Base-by-base conservation (phyloP, 2,329 filamentous ascomycete genomes). In the Byssothecium circinans region DNA sequence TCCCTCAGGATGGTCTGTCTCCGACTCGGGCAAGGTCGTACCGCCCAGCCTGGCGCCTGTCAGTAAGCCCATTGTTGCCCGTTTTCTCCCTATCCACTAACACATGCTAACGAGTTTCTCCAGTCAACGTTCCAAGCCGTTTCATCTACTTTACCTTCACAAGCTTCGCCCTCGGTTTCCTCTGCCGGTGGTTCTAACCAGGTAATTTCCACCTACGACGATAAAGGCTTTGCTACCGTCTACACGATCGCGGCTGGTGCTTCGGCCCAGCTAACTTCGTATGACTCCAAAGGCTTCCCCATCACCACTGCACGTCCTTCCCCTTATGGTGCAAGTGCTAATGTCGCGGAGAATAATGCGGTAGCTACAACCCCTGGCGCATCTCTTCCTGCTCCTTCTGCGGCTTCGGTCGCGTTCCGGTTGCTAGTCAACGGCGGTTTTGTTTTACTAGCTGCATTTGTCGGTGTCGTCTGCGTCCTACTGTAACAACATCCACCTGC, bases 1-100 rank as follows among this genome's bases (percentile, higher is more conserved):
- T 49, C 90, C 91, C 33, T 82, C 79, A 61, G 89, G 88, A 50
- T 96, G 89, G 89, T 81, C 85, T 52, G 88, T 94, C 73, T 89
- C 85, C 41, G 78, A 84, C 52, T 81, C 84, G 58, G 89, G 89
- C 67, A 92, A 91, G 76, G 84, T 94, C 62, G 79, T 90, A 64
- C 88, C 88, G 65, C 81, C 84, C 57, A 82, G 80, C 72, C 82
- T 83, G 75, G 83, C 82, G 64, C 78, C 80, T 76, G 81, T 84
- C 76, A 82, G 82, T 85, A 82, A 81, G 83, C 69, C 78, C 79
- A 69, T 53, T 57, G 70, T 55, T 54, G 45, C 22, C 45, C 41
- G 35, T 30, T 35, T 44, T 39, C 41, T 29, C 38, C 10, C 23
- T 41, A 22, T 15, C 17, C 3, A 8, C 19, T 23, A 8, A 8